Evolutionary conservation across 2,329 filamentous ascomycete species (phyloP), one percentile per base, ranked within the genome.

Genomic region (Fusarium pseudonygamai): DNA sequence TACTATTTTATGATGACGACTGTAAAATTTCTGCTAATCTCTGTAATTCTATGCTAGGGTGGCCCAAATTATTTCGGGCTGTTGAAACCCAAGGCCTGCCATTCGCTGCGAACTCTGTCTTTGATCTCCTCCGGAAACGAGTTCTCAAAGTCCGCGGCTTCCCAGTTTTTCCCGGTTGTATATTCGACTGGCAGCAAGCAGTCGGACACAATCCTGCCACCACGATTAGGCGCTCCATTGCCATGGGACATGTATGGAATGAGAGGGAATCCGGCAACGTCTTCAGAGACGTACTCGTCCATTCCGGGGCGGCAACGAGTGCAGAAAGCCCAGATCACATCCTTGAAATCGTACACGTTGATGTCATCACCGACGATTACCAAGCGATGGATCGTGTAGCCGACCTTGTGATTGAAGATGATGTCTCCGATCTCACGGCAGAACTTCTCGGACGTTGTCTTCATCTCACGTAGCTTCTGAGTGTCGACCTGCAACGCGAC

Each of bases 401-500:
- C 26, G 13, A 52, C 53, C 28, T 74, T 74, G 12, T 68, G 39
- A 7, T 47, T 58, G 37, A 62, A 74, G 6, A 64, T 36, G 12
- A 73, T 12, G 6, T 58, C 26, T 7, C 71, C 71, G 0, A 74
- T 62, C n/a, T 55, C 62, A 4, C 37, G 55, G 16, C 70, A 73
- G 20, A 74, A 74, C 12, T 63, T 58, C 22, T 60, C 52, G 1
- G 66, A 8, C 4, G 59, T 67, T 5, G 66, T 73, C 9, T 67
- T 70, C 22, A 64, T 36, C 7, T 85, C 83, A n/a, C 86, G 85
- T 12, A 92, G 84, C 74, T 87, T 87, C 16, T 84, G 80, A 3
- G 85, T 87, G 75, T 92, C 89, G 20, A 91, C 85, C 65, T 90
- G 85, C 73, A 92, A 70, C 0, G 80, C 85, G 1, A 81, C 80